Percentiles rank a stretch among this genome's conserved stretches.
Conservation (phyloP, 2,329 filamentous ascomycete species). For the Scytalidium sp. region DNA sequence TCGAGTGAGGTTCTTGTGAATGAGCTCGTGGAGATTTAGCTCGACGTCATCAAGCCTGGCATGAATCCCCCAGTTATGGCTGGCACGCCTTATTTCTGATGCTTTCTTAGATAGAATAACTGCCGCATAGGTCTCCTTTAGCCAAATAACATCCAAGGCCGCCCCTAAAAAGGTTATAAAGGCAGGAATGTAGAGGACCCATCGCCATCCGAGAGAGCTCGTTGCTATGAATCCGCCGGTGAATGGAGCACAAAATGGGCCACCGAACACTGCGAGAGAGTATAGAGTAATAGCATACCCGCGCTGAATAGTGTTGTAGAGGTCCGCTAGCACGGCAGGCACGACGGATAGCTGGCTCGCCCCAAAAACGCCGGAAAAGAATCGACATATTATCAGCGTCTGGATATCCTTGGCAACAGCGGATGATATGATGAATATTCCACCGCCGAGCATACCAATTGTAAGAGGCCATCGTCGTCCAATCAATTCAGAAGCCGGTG, state of each 20-base stretch:
- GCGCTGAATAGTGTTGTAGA: slow-evolving; percentile 8
- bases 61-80: neutral
- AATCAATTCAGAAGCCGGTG: slow-evolving; percentile 46
- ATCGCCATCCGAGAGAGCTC: slow-evolving; percentile 48
- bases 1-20: slow-evolving; percentile 43
- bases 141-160: slow-evolving; percentile 42
- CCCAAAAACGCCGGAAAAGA: slow-evolving; percentile 62
- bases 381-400: slow-evolving; percentile 63
- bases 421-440: slow-evolving; percentile 57
- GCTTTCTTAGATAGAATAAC: slow-evolving; percentile 16
- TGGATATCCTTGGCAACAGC: slow-evolving; percentile 55
- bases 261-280: neutral
- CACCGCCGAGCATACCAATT: slow-evolving; percentile 52
- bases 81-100: neutral
- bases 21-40: neutral
- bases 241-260: slow-evolving; percentile 32
- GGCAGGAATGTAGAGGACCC: slow-evolving; percentile 48
- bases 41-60: neutral
- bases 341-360: slow-evolving; percentile 35
- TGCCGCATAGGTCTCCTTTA: slow-evolving; percentile 63
- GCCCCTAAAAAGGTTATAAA: slow-evolving; percentile 48
- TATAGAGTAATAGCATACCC: neutral
- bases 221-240: slow-evolving; percentile 44
- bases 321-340: slow-evolving; percentile 14
- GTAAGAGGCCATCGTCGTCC: slow-evolving; percentile 60